A percentile compares a stretch with the other conserved stretches of the same genome.
These are phyloP conservation scores for Metarhizium brunneum DNA, from an alignment of 2,329 filamentous ascomycete genomes.

Conservation along the genomic window DNA sequence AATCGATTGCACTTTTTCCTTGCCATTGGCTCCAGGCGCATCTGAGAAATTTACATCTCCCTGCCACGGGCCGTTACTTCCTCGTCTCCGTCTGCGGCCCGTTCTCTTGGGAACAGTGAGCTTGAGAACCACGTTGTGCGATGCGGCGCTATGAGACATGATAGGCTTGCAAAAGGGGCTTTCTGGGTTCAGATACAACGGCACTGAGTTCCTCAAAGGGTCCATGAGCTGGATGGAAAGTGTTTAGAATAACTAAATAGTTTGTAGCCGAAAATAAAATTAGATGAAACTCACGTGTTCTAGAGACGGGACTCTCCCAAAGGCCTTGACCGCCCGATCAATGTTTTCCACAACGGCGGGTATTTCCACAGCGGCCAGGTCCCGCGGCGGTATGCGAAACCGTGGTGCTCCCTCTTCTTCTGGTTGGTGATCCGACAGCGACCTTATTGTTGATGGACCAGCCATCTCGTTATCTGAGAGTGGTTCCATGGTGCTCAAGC, in stretches of 20 bases:
- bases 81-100: conserved; percentile 75
- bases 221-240: conserved; percentile 34
- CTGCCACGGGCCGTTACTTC: conserved; percentile 57
- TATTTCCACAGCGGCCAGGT: conserved; percentile 31
- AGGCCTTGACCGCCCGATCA: conserved; percentile 32
- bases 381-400: conserved; percentile 24
- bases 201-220: conserved; percentile 41
- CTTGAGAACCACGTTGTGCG: conserved; percentile 79
- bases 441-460: neutral
- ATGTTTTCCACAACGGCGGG: conserved; percentile 34
- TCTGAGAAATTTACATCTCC: conserved; percentile 28
- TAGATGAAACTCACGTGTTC: conserved; percentile 24
- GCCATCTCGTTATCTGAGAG: neutral
- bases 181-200: conserved; percentile 69
- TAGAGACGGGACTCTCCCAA: conserved; percentile 29
- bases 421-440: neutral
- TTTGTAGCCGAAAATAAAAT: neutral
- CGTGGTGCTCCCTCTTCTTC: conserved; percentile 19
- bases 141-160: conserved; percentile 63
- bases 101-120: conserved; percentile 81
- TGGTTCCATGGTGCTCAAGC: neutral
- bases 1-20: conserved; percentile 28
- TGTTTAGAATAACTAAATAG: neutral
- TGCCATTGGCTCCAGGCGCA: conserved; percentile 4
- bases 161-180: conserved; percentile 73